phyloP scores from a whole-genome alignment of 1,284 basidiomycete genomes.

The Tremellales sp. region DNA sequence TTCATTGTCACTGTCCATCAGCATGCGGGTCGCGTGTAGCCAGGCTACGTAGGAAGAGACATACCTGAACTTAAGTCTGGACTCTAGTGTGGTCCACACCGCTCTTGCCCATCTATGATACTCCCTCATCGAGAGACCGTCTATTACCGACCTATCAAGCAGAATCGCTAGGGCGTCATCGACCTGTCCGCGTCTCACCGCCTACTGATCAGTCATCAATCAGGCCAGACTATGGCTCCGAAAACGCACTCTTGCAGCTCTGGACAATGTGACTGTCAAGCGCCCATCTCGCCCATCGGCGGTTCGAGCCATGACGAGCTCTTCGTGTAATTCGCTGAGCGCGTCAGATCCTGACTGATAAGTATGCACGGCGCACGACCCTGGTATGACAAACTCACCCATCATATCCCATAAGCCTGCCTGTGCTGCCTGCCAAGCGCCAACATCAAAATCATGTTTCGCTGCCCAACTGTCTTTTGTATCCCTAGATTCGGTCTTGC shows the following conservation, averaged over 20 bases:
- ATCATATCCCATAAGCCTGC: slow-evolving; percentile 35
- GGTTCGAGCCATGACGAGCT: slow-evolving; percentile 19
- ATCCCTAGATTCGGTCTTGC: slow-evolving; percentile 8
- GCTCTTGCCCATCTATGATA: slow-evolving; percentile 37
- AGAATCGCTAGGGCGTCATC: slow-evolving; percentile 33
- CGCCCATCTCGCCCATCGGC: slow-evolving; percentile 13
- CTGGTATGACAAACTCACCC: slow-evolving; percentile 12
- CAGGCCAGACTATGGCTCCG: not conserved
- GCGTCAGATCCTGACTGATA: slow-evolving; percentile 22
- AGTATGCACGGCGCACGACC: not conserved
- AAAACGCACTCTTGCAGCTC: slow-evolving; percentile 28
- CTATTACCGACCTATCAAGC: slow-evolving; percentile 14
- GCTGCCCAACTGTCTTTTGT: slow-evolving; percentile 14
- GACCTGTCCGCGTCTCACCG: slow-evolving; percentile 16
- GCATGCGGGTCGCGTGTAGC: not conserved
- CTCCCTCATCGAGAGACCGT: slow-evolving; percentile 22
- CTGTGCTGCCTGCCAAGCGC: slow-evolving; percentile 37
- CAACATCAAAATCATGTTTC: slow-evolving; percentile 19
- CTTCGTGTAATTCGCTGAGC: slow-evolving; percentile 36
- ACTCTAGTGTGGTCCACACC: slow-evolving; percentile 33
- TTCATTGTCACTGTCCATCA: slow-evolving; percentile 21
- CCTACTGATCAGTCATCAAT: slow-evolving; percentile 17
- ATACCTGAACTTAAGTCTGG: slow-evolving; percentile 21
- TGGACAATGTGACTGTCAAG: slow-evolving; percentile 22
- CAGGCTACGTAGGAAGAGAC: no score